phyloP scores from a whole-genome alignment of 257 asterid species.

The Solanum virginianum region DNA sequence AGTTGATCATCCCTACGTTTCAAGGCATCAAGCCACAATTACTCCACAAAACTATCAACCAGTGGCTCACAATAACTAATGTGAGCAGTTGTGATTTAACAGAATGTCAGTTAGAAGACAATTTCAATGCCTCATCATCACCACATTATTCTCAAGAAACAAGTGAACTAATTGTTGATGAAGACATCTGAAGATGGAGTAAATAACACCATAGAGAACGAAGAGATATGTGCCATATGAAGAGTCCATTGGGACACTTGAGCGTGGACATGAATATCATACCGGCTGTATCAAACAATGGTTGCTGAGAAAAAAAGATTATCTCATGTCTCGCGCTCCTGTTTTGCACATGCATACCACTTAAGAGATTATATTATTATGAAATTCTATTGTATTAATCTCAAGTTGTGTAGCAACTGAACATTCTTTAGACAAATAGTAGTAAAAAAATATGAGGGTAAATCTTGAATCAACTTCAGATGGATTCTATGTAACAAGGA shows the following conservation, averaged over 20 bases:
- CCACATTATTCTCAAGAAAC: not conserved
- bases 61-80: not conserved
- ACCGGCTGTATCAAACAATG: not conserved
- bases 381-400: not conserved
- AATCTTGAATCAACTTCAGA: no score
- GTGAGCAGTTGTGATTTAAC: not conserved
- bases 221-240: constrained; percentile 1
- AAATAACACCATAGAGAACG: not conserved
- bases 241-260: not conserved
- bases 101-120: not conserved
- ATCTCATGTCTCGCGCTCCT: not conserved
- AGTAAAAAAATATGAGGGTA: no score
- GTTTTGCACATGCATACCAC: not conserved
- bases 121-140: not conserved
- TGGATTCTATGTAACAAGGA: no score
- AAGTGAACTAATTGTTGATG: not conserved
- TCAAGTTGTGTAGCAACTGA: no score
- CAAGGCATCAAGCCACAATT: not conserved
- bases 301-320: not conserved
- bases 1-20: not conserved
- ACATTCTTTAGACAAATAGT: no score
- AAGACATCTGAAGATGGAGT: not conserved
- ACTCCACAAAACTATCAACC: not conserved
- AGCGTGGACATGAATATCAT: constrained; percentile 1
- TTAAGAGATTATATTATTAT: not conserved